A percentile compares a stretch with the other conserved stretches of the same genome.
Conservation (phyloP, 345 rosid genomes). For the Citrus maxima region DNA sequence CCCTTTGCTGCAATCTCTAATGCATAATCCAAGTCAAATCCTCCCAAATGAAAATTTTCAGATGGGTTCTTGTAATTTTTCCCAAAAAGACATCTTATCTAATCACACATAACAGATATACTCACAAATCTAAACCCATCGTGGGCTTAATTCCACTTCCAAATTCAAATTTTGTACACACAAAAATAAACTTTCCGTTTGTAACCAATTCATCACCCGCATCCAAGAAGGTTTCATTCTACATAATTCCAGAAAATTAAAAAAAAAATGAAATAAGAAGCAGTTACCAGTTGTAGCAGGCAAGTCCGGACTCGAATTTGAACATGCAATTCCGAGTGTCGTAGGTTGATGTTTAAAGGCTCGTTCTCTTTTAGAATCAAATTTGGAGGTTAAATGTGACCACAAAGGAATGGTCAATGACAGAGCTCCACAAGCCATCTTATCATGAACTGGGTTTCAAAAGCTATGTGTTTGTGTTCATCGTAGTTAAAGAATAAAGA, state of each 20-base stretch:
- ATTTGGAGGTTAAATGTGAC: constrained; percentile 11
- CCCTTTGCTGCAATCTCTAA: neutral
- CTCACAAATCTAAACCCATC: neutral
- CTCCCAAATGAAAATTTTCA: neutral
- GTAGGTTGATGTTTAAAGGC: neutral
- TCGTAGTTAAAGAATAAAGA: neutral
- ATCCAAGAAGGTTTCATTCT: neutral
- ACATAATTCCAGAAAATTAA: neutral
- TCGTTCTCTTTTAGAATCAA: constrained; percentile 15
- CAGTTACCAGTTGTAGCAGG: constrained; percentile 19
- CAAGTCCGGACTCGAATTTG: constrained; percentile 24
- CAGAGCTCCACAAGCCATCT: constrained; percentile 27
- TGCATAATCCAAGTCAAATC: neutral
- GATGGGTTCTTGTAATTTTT: neutral
- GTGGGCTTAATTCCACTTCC: neutral
- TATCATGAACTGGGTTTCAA: neutral
- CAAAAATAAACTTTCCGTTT: neutral
- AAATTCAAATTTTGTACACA: neutral
- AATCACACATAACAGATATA: neutral
- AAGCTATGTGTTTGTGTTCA: neutral
- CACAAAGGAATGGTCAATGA: constrained; percentile 16
- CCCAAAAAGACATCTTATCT: neutral
- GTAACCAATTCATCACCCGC: neutral
- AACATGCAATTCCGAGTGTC: constrained; percentile 20
- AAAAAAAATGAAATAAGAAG: neutral